Evolutionary conservation across 1,139 yeast species (phyloP).

Genomic region (Nakaseomyces sp.): DNA sequence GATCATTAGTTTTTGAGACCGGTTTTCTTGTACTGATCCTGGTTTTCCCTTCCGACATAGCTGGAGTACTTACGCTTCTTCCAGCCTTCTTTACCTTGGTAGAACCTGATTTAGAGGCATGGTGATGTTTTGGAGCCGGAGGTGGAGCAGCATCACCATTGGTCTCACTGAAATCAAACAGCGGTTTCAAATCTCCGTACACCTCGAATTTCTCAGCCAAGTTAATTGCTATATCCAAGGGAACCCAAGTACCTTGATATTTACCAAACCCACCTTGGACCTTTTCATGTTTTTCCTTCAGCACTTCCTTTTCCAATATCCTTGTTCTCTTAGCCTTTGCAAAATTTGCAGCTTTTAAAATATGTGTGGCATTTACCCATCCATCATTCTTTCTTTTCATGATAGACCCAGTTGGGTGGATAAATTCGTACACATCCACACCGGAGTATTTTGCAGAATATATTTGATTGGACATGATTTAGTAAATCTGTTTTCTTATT

Average conservation of each 20-base stretch:
- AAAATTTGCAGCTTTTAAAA: slow-evolving; percentile 85
- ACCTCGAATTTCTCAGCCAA: slow-evolving; percentile 69
- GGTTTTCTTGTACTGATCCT: slow-evolving; percentile 11
- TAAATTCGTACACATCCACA: slow-evolving; percentile 83
- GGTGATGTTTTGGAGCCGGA: slow-evolving; percentile 77
- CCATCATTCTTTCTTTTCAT: slow-evolving; percentile 89
- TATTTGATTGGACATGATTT: slow-evolving; percentile 34
- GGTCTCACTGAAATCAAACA: slow-evolving; percentile 53
- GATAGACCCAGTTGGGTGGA: slow-evolving; percentile 73
- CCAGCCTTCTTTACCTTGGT: slow-evolving; percentile 22
- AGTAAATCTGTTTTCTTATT: not conserved
- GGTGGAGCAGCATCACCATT: slow-evolving; percentile 66
- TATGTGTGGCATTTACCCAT: slow-evolving; percentile 98
- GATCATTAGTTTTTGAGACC: not conserved
- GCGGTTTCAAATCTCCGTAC: slow-evolving; percentile 51
- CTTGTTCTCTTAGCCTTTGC: slow-evolving; percentile 92
- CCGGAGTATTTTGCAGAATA: slow-evolving; percentile 78
- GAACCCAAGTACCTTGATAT: slow-evolving; percentile 98
- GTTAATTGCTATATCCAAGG: slow-evolving; percentile 49
- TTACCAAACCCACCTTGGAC: slow-evolving; percentile 97
- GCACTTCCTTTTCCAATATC: slow-evolving; percentile 85
- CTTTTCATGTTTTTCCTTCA: slow-evolving; percentile 78
- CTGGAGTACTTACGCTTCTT: slow-evolving; percentile 22
- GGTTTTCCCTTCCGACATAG: slow-evolving; percentile 15
- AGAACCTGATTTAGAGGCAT: slow-evolving; percentile 39